A percentile compares a stretch with the other conserved stretches of the same genome.
phyloP scores from a whole-genome alignment of 768 basidiomycete genomes.

The Pluteus cervinus region DNA sequence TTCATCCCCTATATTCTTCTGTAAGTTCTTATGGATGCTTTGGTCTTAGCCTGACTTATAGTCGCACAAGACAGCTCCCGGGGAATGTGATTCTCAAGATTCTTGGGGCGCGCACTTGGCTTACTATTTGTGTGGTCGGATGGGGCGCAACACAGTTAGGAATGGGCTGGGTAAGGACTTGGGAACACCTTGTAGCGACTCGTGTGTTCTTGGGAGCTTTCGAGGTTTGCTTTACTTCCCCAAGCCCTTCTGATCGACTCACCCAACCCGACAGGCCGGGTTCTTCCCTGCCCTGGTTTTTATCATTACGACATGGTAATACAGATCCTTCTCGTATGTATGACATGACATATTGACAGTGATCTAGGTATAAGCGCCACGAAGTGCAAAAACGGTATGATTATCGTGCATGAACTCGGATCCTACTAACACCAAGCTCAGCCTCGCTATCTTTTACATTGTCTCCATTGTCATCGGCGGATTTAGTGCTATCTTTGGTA shows the following conservation, averaged over 20 bases:
- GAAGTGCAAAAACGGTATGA: conserved; percentile 34
- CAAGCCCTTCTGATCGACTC: no score
- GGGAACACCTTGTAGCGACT: conserved; percentile 19
- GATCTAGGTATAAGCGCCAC: conserved; percentile 28
- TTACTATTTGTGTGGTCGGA: conserved; percentile 22
- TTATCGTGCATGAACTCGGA: background rate
- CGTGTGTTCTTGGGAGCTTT: conserved; percentile 22
- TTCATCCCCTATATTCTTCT: conserved; percentile 30
- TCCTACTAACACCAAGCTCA: conserved; percentile 1
- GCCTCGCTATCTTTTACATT: conserved; percentile 25
- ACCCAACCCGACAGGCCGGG: no score
- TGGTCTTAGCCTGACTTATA: background rate
- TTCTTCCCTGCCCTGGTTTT: conserved; percentile 37
- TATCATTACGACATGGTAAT: conserved; percentile 36
- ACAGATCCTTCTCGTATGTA: background rate
- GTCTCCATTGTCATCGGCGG: conserved; percentile 24
- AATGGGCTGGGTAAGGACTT: conserved; percentile 26
- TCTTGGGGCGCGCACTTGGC: conserved; percentile 22
- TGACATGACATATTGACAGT: conserved; percentile 7
- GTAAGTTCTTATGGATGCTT: conserved; percentile 12
- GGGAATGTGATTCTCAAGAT: conserved; percentile 22
- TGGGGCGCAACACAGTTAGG: conserved; percentile 26
- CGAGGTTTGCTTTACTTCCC: no score
- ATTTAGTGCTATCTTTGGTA: conserved; percentile 17
- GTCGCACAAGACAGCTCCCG: conserved; percentile 13